Evolutionary conservation across 2,329 filamentous ascomycete species (phyloP).

Genomic region (Pseudonectria foliicola): DNA sequence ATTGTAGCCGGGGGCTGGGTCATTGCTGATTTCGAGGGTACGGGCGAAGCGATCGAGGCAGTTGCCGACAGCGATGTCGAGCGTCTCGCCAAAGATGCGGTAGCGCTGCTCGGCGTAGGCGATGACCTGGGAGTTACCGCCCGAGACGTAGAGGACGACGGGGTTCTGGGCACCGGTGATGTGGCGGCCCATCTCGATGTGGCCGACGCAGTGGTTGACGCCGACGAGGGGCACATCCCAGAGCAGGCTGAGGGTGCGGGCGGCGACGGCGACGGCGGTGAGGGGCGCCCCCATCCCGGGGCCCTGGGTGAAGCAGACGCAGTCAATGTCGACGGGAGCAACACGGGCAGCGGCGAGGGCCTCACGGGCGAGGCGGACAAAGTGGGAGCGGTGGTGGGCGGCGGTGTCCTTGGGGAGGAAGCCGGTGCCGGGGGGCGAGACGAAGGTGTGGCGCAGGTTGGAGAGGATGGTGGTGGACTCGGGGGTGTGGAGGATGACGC

Average conservation of each 20-base stretch:
- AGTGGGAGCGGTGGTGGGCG: slow-evolving; percentile 80
- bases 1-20: slow-evolving; percentile 95
- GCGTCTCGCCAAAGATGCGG: slow-evolving; percentile 94
- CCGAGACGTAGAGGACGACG: slow-evolving; percentile 90
- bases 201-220: slow-evolving; percentile 96
- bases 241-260: slow-evolving; percentile 70
- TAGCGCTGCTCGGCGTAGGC: slow-evolving; percentile 92
- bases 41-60: slow-evolving; percentile 94
- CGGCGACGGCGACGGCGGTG: slow-evolving; percentile 77
- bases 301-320: slow-evolving; percentile 91
- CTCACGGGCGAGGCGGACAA: slow-evolving; percentile 71
- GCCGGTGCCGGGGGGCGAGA: slow-evolving; percentile 83
- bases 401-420: slow-evolving; percentile 97
- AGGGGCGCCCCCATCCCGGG: slow-evolving; percentile 96
- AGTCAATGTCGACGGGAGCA: slow-evolving; percentile 65
- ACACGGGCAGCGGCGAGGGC: slow-evolving; percentile 63
- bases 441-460: slow-evolving; percentile 91
- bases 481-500: slow-evolving; percentile 73
- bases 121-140: slow-evolving; percentile 96
- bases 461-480: slow-evolving; percentile 62
- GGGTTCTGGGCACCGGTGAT: slow-evolving; percentile 89
- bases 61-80: slow-evolving; percentile 97
- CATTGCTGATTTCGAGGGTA: slow-evolving; percentile 85
- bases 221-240: slow-evolving; percentile 88
- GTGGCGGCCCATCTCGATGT: slow-evolving; percentile 95